These are phyloP conservation scores for Myrmaecium sp. DNA, from an alignment of 2,329 filamentous ascomycete species.

Conservation along the genomic window DNA sequence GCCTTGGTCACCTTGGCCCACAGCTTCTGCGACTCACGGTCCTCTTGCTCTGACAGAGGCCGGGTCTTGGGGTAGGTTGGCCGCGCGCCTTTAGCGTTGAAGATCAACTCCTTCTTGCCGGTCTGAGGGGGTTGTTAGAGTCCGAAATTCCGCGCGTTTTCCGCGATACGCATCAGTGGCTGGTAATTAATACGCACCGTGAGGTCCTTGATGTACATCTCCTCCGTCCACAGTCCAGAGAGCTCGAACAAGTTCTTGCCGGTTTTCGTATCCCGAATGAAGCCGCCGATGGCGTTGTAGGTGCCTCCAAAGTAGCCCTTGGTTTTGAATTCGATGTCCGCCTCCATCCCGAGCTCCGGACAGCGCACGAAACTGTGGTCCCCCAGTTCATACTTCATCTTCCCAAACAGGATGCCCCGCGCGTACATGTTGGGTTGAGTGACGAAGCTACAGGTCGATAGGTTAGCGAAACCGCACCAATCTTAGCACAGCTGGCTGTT, in stretches of 20 bases:
- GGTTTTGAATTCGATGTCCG: constrained; percentile 95
- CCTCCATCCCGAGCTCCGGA: constrained; percentile 69
- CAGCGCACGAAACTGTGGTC: constrained; percentile 90
- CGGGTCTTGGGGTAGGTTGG: constrained; percentile 57
- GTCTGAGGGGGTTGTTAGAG: constrained; percentile 37
- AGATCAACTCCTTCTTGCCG: constrained; percentile 75
- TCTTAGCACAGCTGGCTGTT: not conserved
- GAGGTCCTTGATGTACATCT: constrained; percentile 83
- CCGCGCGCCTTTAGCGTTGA: constrained; percentile 66
- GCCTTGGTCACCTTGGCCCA: constrained; percentile 73
- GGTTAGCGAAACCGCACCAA: constrained; percentile 5
- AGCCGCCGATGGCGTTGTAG: constrained; percentile 89
- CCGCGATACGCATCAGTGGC: no score
- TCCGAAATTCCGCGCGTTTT: not conserved
- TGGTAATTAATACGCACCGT: constrained; percentile 35
- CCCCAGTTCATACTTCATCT: constrained; percentile 98
- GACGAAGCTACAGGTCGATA: constrained; percentile 45
- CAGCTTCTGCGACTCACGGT: constrained; percentile 75
- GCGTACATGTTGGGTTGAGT: constrained; percentile 99
- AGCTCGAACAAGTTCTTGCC: constrained; percentile 82
- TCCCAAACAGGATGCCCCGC: constrained; percentile 87
- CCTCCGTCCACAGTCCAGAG: constrained; percentile 80
- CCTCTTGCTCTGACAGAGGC: constrained; percentile 70
- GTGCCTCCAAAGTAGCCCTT: constrained; percentile 94
- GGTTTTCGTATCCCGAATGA: constrained; percentile 73